Base-by-base conservation (phyloP, 2,329 filamentous ascomycete genomes). In the Arthrobotrys musiformis region DNA sequence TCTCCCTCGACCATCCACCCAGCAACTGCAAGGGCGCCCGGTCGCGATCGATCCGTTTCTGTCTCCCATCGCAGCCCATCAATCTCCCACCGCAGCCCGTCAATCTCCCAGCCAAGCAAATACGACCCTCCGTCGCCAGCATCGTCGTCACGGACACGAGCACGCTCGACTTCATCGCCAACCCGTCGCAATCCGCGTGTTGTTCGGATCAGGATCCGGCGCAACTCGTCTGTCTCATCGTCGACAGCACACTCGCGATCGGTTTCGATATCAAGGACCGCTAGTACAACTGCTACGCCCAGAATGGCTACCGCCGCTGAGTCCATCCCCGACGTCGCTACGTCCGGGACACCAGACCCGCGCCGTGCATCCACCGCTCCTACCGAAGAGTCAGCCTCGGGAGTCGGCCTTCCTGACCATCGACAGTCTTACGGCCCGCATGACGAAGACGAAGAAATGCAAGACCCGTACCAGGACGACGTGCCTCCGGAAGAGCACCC, bases 271-370 rank as follows among this genome's bases (percentile, higher is more conserved):
- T 66, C 61, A 24, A 52, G 72, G 44, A 70, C 60, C 66, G 72
- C 37, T n/a, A 76, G 72, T 33, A 60, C 58, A 48, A 42, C 68
- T 15, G 44, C 37, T 26, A 76, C 64, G 30, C 72, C 72, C 17
- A 63, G 56, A 63, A 77, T 77, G 73, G 73, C 73, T 67, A 77
- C 73, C 62, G 44, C 66, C 15, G 67, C 73, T 33, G 73, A 77
- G 40, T 77, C 73, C 9, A 35, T 77, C 8, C 73, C 73, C 24
- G 73, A 77, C 61, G 60, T 77, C 22, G 52, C 61, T n/a, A 30
- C 73, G 26, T 77, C 73, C n/a, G 60, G 37, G 17, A 70, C 73
- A 15, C 66, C 60, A 24, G 73, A 77, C 50, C 50, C 52, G 50
- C 73, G 61, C 44, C 73, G 73, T 15, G 48, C 67, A 44, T 77